A percentile compares a stretch with the other conserved stretches of the same genome.
These are phyloP conservation scores for Dissophora globulifera DNA, from an alignment of 192 early-diverging fungal genomes.

Conservation along the genomic window DNA sequence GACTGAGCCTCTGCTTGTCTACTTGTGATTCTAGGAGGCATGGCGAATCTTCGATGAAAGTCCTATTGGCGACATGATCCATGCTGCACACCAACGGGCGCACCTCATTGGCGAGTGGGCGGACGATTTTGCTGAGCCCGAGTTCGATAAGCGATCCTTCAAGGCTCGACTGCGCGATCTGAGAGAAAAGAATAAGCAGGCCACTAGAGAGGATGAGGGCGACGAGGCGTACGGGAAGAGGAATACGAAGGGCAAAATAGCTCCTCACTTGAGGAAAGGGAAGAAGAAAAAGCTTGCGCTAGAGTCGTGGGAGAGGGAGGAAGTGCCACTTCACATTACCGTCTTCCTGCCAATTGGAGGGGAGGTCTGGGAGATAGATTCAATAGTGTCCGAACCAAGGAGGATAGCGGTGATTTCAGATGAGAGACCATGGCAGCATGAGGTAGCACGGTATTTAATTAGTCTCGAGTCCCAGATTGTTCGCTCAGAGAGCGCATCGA, in stretches of 20 bases:
- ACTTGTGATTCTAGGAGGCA: neutral
- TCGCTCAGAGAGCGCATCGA: no score
- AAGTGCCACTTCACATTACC: neutral
- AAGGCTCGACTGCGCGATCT: neutral
- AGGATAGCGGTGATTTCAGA: neutral
- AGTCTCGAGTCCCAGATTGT: no score
- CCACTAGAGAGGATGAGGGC: neutral
- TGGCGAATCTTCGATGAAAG: constrained; percentile 1
- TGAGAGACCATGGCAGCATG: neutral
- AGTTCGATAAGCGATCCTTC: neutral
- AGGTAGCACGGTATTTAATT: neutral
- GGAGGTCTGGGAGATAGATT: neutral
- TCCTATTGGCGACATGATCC: neutral
- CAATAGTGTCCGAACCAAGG: neutral
- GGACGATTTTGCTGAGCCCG: neutral
- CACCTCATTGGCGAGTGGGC: neutral
- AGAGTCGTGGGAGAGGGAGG: neutral
- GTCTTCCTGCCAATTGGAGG: neutral
- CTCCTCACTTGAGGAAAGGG: no score
- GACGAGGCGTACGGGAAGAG: neutral
- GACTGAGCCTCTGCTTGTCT: no score
- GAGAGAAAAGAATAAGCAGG: no score
- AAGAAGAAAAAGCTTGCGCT: no score
- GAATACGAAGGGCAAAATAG: neutral
- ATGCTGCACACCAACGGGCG: neutral